A percentile compares a stretch with the other conserved stretches of the same genome.
These are phyloP conservation scores for Colletotrichum magnum DNA, from an alignment of 2,329 filamentous ascomycete species.

Conservation along the genomic window DNA sequence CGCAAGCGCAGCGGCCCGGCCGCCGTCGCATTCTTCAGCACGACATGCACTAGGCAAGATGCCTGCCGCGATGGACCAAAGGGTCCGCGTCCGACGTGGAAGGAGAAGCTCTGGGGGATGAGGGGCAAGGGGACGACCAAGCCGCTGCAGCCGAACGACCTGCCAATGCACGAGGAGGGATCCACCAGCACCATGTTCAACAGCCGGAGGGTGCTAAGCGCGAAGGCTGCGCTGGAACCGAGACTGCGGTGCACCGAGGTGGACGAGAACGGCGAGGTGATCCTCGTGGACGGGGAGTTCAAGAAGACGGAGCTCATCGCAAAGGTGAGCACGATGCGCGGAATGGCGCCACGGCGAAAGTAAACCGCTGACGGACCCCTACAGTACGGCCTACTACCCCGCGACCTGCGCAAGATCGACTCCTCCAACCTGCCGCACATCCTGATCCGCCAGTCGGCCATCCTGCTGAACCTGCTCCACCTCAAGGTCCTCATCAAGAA, in stretches of 20 bases:
- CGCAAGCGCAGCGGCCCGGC: conserved; percentile 23
- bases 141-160: conserved; percentile 69
- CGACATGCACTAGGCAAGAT: conserved; percentile 44
- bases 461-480: conserved; percentile 96
- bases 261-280: conserved; percentile 91
- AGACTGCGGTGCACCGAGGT: conserved; percentile 95
- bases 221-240: conserved; percentile 86
- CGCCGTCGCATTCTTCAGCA: conserved; percentile 47
- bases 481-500: conserved; percentile 95
- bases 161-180: conserved; percentile 72
- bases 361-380: conserved; percentile 12
- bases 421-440: conserved; percentile 96
- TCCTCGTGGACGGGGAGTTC: conserved; percentile 94
- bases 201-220: conserved; percentile 77
- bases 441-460: conserved; percentile 91
- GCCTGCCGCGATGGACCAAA: conserved; percentile 46
- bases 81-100: conserved; percentile 56
- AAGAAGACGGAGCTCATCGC: conserved; percentile 98
- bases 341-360: neutral
- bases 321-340: conserved; percentile 70
- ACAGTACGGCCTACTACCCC: conserved; percentile 91
- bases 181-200: conserved; percentile 75
- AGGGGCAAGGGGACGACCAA: conserved; percentile 53
- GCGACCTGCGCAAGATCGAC: conserved; percentile 97
- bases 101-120: conserved; percentile 64